phyloP scores from a whole-genome alignment of 306 rosid genomes.

The Quercus aquifolioides region DNA sequence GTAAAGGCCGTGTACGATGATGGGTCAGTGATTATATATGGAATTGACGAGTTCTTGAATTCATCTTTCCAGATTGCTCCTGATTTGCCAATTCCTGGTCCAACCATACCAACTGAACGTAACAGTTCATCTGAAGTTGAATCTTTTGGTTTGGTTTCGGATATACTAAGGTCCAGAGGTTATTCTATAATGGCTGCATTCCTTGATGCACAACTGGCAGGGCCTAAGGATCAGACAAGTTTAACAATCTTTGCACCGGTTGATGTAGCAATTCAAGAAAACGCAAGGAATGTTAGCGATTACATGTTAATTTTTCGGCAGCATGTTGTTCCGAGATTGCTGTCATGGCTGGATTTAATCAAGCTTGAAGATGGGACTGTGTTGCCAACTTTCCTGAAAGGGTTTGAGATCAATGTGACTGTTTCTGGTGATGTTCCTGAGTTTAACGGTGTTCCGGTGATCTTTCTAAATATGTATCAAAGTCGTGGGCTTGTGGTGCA shows the following conservation, averaged over 20 bases:
- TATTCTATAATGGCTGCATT: slow-evolving; percentile 27
- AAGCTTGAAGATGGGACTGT: slow-evolving; percentile 8
- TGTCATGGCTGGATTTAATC: slow-evolving; percentile 31
- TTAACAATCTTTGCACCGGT: slow-evolving; percentile 35
- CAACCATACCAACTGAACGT: too few relatives aligned
- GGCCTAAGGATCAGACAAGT: slow-evolving; percentile 2
- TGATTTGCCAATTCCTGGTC: not conserved
- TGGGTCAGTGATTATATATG: slow-evolving; percentile 5
- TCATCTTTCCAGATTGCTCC: not conserved
- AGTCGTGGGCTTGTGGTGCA: slow-evolving; percentile 30
- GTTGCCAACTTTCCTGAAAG: slow-evolving; percentile 27
- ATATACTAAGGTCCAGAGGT: slow-evolving; percentile 20
- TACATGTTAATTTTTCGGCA: slow-evolving; percentile 26
- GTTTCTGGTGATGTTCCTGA: slow-evolving; percentile 14
- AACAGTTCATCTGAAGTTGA: not conserved
- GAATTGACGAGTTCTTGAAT: slow-evolving; percentile 19
- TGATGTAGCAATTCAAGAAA: slow-evolving; percentile 20
- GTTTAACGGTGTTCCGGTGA: slow-evolving; percentile 31
- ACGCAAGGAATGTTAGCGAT: slow-evolving; percentile 5
- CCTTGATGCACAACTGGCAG: slow-evolving; percentile 23
- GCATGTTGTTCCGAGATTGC: slow-evolving; percentile 24
- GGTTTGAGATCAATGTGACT: slow-evolving; percentile 28
- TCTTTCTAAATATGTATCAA: slow-evolving; percentile 21
- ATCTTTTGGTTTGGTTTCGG: not conserved
- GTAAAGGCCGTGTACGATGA: not conserved